Conservation (phyloP, 2,329 filamentous ascomycete species). For the Monascus ruber region DNA sequence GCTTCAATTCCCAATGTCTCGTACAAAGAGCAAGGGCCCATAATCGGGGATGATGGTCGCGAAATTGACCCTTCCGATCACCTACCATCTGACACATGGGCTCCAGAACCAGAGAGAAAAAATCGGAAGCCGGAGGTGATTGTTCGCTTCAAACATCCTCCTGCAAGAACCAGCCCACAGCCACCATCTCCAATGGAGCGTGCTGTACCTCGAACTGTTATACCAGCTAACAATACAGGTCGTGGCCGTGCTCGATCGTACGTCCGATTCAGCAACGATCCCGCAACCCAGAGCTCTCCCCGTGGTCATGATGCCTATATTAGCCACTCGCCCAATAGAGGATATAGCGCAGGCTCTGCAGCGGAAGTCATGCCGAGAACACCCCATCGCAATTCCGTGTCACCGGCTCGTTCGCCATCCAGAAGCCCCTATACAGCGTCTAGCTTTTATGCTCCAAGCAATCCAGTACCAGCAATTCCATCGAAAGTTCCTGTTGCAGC, state of each 20-base stretch:
- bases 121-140: constrained; percentile 37
- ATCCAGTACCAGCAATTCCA: constrained; percentile 29
- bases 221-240: constrained; percentile 1
- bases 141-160: constrained; percentile 34
- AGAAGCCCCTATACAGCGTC: constrained; percentile 3
- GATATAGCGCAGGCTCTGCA: constrained; percentile 15
- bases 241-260: background rate
- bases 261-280: constrained; percentile 9
- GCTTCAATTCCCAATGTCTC: constrained; percentile 26
- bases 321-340: constrained; percentile 7
- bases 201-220: constrained; percentile 4
- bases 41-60: constrained; percentile 52
- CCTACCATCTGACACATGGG: constrained; percentile 54
- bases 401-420: constrained; percentile 14
- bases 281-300: constrained; percentile 12
- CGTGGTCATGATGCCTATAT: constrained; percentile 12
- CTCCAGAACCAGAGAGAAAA: constrained; percentile 53
- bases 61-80: constrained; percentile 57
- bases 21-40: constrained; percentile 41
- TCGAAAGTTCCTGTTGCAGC: constrained; percentile 31
- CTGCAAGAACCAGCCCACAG: constrained; percentile 11
- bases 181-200: constrained; percentile 10
- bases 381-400: constrained; percentile 17
- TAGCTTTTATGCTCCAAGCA: constrained; percentile 19
- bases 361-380: constrained; percentile 8